These are phyloP conservation scores for carrot (Daucus carota) DNA, from an alignment of 129 eudicot genomes.

Conservation along the genomic window DNA sequence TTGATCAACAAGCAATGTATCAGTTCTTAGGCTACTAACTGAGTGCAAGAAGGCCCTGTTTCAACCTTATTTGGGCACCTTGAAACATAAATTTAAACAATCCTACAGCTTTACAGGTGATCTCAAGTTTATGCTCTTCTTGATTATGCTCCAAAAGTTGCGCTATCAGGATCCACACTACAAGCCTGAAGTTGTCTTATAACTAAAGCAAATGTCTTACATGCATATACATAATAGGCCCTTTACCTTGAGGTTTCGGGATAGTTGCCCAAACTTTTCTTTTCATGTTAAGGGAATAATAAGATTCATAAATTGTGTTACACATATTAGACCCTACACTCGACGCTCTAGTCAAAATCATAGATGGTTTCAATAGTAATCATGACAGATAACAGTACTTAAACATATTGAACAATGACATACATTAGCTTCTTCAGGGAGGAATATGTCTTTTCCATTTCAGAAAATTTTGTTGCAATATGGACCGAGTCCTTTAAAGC, in stretches of 20 bases:
- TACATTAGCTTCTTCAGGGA: constrained; percentile 58
- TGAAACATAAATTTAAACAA: neutral
- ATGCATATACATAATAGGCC: neutral
- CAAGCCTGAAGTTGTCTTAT: neutral
- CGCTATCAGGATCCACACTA: neutral
- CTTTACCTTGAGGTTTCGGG: neutral
- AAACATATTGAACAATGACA: constrained; percentile 18
- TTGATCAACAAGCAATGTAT: neutral
- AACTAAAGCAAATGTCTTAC: neutral
- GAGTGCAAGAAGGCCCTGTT: neutral
- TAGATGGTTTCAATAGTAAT: neutral
- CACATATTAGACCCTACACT: neutral
- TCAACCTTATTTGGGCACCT: neutral
- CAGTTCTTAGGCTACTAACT: neutral
- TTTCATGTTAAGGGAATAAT: neutral
- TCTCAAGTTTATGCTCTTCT: neutral
- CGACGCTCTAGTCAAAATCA: neutral
- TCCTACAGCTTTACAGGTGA: neutral
- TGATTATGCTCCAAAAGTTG: neutral
- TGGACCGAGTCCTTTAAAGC: constrained; percentile 82
- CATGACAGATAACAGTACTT: neutral
- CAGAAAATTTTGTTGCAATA: constrained; percentile 60
- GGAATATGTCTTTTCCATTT: constrained; percentile 59
- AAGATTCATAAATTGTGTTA: neutral
- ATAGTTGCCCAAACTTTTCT: neutral